phyloP scores from a whole-genome alignment of 352 stramenopile species.

The Paralagenidium karlingii region DNA sequence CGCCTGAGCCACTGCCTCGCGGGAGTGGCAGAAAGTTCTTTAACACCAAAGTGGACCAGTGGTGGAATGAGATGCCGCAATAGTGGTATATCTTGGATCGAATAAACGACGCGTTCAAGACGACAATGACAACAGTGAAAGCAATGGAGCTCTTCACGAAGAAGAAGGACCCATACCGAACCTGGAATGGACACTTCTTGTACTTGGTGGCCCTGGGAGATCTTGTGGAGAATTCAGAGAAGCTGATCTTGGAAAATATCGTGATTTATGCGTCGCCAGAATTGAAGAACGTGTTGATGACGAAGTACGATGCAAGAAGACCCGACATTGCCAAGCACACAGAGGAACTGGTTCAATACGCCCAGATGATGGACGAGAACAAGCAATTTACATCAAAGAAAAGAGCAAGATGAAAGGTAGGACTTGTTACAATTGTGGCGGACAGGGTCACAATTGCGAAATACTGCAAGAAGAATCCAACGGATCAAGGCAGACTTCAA shows the following conservation, averaged over 20 bases:
- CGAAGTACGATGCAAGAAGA: neutral
- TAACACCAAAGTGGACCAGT: no score
- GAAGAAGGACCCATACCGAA: neutral
- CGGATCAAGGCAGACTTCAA: no score
- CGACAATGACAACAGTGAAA: no score
- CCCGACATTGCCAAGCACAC: neutral
- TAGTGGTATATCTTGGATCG: no score
- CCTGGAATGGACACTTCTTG: conserved; percentile 4
- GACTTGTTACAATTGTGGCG: no score
- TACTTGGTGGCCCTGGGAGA: conserved; percentile 2
- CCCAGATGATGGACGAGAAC: no score
- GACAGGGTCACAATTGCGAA: no score
- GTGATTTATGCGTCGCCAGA: conserved; percentile 3
- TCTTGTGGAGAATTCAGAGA: neutral
- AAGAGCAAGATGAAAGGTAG: no score
- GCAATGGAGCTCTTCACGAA: conserved; percentile 1
- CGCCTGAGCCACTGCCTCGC: neutral
- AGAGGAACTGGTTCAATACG: conserved; percentile 1
- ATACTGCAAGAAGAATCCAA: no score
- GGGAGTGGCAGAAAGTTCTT: neutral
- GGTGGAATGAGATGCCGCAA: no score
- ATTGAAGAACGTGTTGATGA: neutral
- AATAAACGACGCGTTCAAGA: no score
- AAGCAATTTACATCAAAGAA: no score
- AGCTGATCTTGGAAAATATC: conserved; percentile 5